phyloP scores from a whole-genome alignment of 495 filamentous ascomycete genomes.

The Penicillium tannophilum region DNA sequence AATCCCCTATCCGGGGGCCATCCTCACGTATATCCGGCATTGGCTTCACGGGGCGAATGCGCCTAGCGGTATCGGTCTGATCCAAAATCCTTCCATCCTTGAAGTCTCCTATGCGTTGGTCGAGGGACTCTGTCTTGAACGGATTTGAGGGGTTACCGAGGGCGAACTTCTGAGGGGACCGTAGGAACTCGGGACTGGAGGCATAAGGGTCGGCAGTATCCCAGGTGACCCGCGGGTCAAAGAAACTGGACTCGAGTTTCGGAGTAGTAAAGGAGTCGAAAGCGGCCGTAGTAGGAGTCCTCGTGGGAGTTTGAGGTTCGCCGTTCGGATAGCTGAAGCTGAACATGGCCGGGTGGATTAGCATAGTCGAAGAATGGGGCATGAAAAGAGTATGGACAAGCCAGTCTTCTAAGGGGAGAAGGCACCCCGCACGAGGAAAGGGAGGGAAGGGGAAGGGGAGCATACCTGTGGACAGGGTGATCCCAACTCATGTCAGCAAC shows the following conservation, averaged over 20 bases:
- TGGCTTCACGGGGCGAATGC: slow-evolving; percentile 43
- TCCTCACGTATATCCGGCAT: slow-evolving; percentile 37
- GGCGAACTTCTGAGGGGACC: slow-evolving; percentile 50
- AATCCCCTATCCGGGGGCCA: slow-evolving; percentile 40
- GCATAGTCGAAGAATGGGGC: slow-evolving; percentile 28
- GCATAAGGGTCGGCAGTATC: slow-evolving; percentile 56
- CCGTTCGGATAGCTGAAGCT: slow-evolving; percentile 80
- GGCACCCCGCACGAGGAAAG: slow-evolving; percentile 28
- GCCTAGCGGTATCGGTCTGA: slow-evolving; percentile 47
- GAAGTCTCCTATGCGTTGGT: background rate
- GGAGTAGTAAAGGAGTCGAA: slow-evolving; percentile 72
- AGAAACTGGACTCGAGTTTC: slow-evolving; percentile 58
- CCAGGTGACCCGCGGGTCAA: slow-evolving; percentile 55
- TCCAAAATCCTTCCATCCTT: slow-evolving; percentile 46
- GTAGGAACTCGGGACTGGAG: slow-evolving; percentile 55
- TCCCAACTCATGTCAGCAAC: slow-evolving; percentile 73
- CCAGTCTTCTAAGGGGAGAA: background rate
- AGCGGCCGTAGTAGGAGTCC: slow-evolving; percentile 66
- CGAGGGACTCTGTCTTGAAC: slow-evolving; percentile 38
- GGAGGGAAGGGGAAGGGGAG: slow-evolving; percentile 18
- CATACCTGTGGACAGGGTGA: slow-evolving; percentile 71
- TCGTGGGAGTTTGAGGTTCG: slow-evolving; percentile 76
- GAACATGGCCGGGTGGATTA: slow-evolving; percentile 42
- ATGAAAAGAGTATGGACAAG: background rate
- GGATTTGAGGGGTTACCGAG: slow-evolving; percentile 36